Base-by-base conservation (phyloP, 225 moss, liverwort and hornwort species). In the Physcomitrium patens region DNA sequence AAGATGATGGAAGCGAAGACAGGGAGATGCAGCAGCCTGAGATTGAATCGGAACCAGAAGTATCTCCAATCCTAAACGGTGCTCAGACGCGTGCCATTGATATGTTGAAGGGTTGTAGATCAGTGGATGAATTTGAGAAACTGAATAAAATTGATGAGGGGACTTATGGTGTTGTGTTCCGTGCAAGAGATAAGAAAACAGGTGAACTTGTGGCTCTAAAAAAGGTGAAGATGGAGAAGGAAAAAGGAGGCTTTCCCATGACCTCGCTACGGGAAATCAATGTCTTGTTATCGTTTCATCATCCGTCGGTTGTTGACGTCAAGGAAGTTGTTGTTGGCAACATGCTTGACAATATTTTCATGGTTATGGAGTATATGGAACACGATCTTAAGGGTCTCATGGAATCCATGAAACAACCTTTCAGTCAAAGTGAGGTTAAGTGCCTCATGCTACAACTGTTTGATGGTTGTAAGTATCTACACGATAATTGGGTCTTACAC, bases 281-380 rank as follows among this genome's bases (percentile, higher is more conserved):
- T 59, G 91, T 99, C 9, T 82, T 99, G 17, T 83, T 99, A 37
- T 95, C 99, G 3, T 89, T 95, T 82, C 95, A 91, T 81, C 99
- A 99, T 81, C 86, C 90, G 7, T 95, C 99, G 12, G 90, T 99
- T 16, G 99, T 99, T 16, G 89, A 95, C 73, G 92, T 99, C 26
- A 99, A 95, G 80, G 99, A 99, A 75, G 95, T 99, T n/a, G 99
- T 99, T 16, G 99, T 99, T 31, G 99, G 99, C 54, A 99, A 91
- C 74, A 86, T 82, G 74, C 87, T 99, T 18, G 99, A 99, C 59
- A 88, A 85, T 28, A 99, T 99, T 67, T 99, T 94, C 63, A 99
- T 95, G 95, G 99, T 95, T 49, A 99, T 99, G 99, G 99, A 99
- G 77, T 95, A 99, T 18, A 95, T 99, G 95, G 99, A 99, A 70